Conservation (phyloP, 176 grass and related monocot species). For the Carex pumila region DNA sequence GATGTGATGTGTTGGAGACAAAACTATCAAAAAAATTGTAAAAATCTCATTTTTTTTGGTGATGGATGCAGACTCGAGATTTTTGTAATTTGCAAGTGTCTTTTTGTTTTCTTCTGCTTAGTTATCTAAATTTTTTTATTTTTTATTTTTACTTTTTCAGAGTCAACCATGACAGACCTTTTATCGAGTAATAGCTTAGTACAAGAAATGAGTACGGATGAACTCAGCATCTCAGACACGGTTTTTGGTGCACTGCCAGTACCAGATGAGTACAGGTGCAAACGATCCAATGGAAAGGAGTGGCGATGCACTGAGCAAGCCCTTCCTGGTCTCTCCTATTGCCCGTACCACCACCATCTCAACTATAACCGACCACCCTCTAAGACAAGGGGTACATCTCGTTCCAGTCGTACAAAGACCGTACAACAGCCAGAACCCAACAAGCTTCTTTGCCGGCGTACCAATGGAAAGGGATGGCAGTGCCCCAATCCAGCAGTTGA, state of each 20-base stretch:
- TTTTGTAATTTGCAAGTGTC: neutral
- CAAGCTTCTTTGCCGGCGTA: neutral
- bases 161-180: neutral
- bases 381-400: slow-evolving; percentile 13
- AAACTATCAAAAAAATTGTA: neutral
- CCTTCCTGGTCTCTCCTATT: slow-evolving; percentile 26
- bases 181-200: neutral
- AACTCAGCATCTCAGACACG: neutral
- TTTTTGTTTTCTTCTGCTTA: neutral
- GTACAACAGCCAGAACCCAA: neutral
- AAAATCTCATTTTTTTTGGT: neutral
- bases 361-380: slow-evolving; percentile 11
- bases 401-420: neutral
- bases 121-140: neutral
- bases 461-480: slow-evolving; percentile 24
- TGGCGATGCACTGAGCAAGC: slow-evolving; percentile 24
- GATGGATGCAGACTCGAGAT: neutral
- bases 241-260: slow-evolving; percentile 1
- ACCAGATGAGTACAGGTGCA: slow-evolving; percentile 14
- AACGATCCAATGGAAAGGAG: slow-evolving; percentile 20
- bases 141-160: neutral
- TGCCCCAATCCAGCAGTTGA: slow-evolving; percentile 17
- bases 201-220: slow-evolving; percentile 1
- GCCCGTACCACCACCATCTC: slow-evolving; percentile 41
- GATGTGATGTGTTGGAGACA: neutral